phyloP scores from a whole-genome alignment of 345 rosid genomes.

The Arabis alpina region DNA sequence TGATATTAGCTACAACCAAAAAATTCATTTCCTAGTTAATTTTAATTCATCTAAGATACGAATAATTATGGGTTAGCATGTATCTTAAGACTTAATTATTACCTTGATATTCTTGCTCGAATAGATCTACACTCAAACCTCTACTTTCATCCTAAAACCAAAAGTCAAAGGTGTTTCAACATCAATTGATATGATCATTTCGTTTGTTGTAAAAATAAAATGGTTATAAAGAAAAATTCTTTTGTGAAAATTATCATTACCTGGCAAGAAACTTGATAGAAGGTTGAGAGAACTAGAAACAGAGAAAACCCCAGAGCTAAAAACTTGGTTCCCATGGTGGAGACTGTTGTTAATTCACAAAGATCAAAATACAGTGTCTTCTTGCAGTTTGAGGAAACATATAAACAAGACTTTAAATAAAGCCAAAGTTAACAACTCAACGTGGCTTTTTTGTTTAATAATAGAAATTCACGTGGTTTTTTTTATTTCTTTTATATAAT shows the following conservation, averaged over 20 bases:
- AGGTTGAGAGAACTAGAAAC: constrained; percentile 33
- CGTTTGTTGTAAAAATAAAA: background rate
- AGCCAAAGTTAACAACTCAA: constrained; percentile 6
- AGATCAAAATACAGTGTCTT: constrained; percentile 23
- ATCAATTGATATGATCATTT: background rate
- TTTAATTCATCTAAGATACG: background rate
- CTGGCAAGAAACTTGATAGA: constrained; percentile 42
- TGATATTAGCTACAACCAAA: constrained; percentile 34
- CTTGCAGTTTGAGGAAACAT: constrained; percentile 5
- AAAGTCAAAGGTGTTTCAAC: constrained; percentile 14
- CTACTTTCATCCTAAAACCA: constrained; percentile 35
- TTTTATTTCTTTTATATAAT: constrained; percentile 9
- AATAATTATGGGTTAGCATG: too few relatives aligned
- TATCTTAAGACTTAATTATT: background rate
- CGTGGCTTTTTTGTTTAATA: constrained; percentile 31
- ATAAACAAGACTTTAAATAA: constrained; percentile 23
- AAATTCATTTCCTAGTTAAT: background rate
- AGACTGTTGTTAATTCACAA: constrained; percentile 15
- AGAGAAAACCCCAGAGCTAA: constrained; percentile 42
- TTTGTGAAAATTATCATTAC: constrained; percentile 12
- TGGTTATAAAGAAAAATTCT: background rate
- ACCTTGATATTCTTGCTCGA: constrained; percentile 35
- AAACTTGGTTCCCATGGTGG: constrained; percentile 33
- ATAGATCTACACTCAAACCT: constrained; percentile 34
- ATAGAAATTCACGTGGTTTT: constrained; percentile 39